A percentile compares a stretch with the other conserved stretches of the same genome.
Evolutionary conservation across 2,329 filamentous ascomycete species (phyloP).

Genomic region (Aspergillus novofumigatus): DNA sequence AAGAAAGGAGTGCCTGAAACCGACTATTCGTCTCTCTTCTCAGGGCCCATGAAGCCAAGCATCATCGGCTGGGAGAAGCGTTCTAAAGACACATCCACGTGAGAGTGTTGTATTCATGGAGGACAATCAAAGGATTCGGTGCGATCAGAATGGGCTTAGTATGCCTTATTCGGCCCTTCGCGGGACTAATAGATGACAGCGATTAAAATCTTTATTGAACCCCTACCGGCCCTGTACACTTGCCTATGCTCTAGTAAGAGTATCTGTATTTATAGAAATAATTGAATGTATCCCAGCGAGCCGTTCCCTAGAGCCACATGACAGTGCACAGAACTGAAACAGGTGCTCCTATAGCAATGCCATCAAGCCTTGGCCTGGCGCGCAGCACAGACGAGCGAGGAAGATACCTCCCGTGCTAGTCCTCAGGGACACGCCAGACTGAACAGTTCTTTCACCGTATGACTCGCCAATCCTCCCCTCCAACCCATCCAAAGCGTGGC

Average conservation of each 20-base stretch:
- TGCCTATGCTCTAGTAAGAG: neutral
- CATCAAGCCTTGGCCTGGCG: neutral
- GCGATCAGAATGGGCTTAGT: neutral
- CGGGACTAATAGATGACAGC: too few species aligned
- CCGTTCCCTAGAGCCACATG: too few species aligned
- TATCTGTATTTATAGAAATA: neutral
- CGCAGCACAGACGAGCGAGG: neutral
- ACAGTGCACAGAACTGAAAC: too few species aligned
- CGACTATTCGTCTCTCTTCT: conserved; percentile 50
- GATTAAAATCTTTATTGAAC: too few species aligned
- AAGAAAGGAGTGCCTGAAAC: conserved; percentile 56
- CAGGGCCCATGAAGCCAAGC: neutral
- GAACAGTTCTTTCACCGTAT: neutral
- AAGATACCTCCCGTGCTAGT: neutral
- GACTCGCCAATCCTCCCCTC: neutral
- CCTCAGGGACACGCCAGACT: neutral
- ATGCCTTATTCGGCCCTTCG: neutral
- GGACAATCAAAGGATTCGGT: neutral
- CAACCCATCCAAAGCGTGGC: neutral
- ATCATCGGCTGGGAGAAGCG: neutral
- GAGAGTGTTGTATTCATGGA: neutral
- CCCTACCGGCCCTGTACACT: neutral
- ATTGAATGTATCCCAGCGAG: neutral
- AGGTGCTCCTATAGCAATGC: too few species aligned
- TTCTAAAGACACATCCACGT: neutral